phyloP scores from a whole-genome alignment of 352 stramenopile species.

The Phytophthora cactorum region DNA sequence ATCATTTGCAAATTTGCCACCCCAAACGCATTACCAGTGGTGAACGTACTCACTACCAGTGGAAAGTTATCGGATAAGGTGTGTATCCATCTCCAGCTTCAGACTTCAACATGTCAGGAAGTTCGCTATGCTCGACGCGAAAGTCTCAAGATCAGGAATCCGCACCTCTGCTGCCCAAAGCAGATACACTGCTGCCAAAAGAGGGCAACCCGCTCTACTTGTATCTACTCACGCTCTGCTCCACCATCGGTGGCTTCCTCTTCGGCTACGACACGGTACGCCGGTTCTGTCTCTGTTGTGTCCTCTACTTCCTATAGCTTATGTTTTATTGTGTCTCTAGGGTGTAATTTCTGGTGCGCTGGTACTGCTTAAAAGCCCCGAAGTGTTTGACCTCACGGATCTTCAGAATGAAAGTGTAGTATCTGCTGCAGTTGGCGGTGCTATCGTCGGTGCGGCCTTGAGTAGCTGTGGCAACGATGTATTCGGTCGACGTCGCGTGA shows the following conservation, averaged over 20 bases:
- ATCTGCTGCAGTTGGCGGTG: conserved; percentile 69
- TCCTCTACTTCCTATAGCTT: conserved; percentile 50
- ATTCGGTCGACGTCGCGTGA: conserved; percentile 67
- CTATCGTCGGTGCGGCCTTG: conserved; percentile 66
- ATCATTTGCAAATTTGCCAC: conserved; percentile 23
- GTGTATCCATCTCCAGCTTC: conserved; percentile 17
- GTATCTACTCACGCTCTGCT: conserved; percentile 74
- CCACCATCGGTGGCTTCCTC: conserved; percentile 81
- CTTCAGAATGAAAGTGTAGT: conserved; percentile 76
- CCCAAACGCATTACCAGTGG: conserved; percentile 1
- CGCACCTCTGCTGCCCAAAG: conserved; percentile 22
- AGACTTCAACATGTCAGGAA: conserved; percentile 30
- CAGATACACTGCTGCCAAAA: conserved; percentile 18
- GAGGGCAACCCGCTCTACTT: conserved; percentile 38
- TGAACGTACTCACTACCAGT: not conserved
- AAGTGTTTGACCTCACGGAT: conserved; percentile 64
- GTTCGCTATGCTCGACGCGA: conserved; percentile 5
- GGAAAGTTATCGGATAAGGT: conserved; percentile 6
- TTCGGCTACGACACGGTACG: conserved; percentile 84
- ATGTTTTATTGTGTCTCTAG: conserved; percentile 19
- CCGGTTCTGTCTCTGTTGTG: conserved; percentile 34
- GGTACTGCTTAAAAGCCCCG: conserved; percentile 70
- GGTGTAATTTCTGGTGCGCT: conserved; percentile 82
- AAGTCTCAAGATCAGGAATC: conserved; percentile 17
- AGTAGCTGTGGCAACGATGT: conserved; percentile 72